Evolutionary conservation across 345 rosid genomes (phyloP).

Genomic region (Rhodamnia rubescens): DNA sequence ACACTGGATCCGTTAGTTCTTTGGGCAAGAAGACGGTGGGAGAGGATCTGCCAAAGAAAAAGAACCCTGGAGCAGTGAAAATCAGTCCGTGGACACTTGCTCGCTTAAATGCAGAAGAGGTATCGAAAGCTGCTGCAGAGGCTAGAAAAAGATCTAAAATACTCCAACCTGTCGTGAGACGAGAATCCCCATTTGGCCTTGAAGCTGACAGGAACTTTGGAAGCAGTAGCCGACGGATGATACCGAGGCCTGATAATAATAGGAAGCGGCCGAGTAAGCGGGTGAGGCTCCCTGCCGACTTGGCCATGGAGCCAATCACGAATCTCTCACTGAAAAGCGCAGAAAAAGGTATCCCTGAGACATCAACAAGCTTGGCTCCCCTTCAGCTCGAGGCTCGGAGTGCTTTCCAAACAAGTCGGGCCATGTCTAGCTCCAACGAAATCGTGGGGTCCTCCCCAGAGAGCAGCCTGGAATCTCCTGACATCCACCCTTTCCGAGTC

Average conservation of each 20-base stretch:
- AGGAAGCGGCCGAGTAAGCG: slow-evolving; percentile 62
- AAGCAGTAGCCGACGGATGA: slow-evolving; percentile 59
- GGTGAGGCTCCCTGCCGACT: slow-evolving; percentile 62
- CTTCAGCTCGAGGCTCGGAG: slow-evolving; percentile 92
- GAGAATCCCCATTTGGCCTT: slow-evolving; percentile 37
- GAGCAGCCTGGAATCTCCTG: slow-evolving; percentile 93
- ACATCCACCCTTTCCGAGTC: slow-evolving; percentile 77
- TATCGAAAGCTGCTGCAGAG: slow-evolving; percentile 91
- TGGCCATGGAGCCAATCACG: slow-evolving; percentile 49
- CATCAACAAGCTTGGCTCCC: slow-evolving; percentile 70
- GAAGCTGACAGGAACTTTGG: slow-evolving; percentile 69
- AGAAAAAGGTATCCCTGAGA: slow-evolving; percentile 38
- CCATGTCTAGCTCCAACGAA: slow-evolving; percentile 72
- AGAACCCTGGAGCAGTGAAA: slow-evolving; percentile 63
- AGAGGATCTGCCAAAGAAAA: slow-evolving; percentile 62
- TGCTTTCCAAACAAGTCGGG: slow-evolving; percentile 84
- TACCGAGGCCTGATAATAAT: slow-evolving; percentile 53
- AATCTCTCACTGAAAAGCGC: slow-evolving; percentile 22
- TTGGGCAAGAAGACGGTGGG: slow-evolving; percentile 56
- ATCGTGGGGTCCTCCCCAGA: slow-evolving; percentile 83
- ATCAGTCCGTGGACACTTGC: slow-evolving; percentile 97
- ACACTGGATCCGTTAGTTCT: slow-evolving; percentile 86
- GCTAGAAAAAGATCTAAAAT: slow-evolving; percentile 86
- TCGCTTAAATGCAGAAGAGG: slow-evolving; percentile 83
- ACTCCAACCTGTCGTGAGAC: slow-evolving; percentile 65